Evolutionary conservation across 306 rosid species (phyloP).

Genomic region (Begonia peltatifolia): DNA sequence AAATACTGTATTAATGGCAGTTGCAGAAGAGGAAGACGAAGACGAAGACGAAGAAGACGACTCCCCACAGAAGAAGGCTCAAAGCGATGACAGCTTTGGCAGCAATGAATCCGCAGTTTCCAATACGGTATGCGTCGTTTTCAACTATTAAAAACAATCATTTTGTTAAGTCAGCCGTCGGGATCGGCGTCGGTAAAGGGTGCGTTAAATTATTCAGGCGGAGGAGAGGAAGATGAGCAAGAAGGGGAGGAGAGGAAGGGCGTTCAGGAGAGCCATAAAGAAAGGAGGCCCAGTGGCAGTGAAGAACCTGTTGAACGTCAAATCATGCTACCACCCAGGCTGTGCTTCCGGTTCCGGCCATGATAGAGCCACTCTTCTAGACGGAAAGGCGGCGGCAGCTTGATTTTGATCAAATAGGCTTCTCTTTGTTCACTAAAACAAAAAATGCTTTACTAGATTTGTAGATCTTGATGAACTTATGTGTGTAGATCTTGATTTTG

Average conservation of each 20-base stretch:
- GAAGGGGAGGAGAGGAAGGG: slow-evolving; percentile 21
- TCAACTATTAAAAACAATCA: too few species aligned
- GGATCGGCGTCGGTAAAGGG: too few species aligned
- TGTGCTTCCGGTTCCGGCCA: slow-evolving; percentile 22
- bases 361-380: slow-evolving; percentile 19
- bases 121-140: slow-evolving; percentile 5
- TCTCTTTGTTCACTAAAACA: not conserved
- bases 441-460: not conserved
- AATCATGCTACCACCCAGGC: slow-evolving; percentile 36
- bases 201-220: slow-evolving; percentile 1
- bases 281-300: slow-evolving; percentile 19
- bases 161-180: too few species aligned
- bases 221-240: slow-evolving; percentile 20
- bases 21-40: not conserved
- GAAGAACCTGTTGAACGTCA: slow-evolving; percentile 36
- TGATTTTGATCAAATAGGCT: slow-evolving; percentile 8
- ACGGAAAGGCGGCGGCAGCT: slow-evolving; percentile 21
- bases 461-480: not conserved
- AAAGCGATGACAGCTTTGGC: slow-evolving; percentile 14
- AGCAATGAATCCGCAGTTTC: slow-evolving; percentile 4
- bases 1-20: not conserved
- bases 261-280: slow-evolving; percentile 17
- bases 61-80: slow-evolving; percentile 12
- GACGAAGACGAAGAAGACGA: slow-evolving; percentile 1
- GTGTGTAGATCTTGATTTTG: too few species aligned